Conservation (phyloP, 169 alveolate genomes). For the Eimeria sp. region DNA sequence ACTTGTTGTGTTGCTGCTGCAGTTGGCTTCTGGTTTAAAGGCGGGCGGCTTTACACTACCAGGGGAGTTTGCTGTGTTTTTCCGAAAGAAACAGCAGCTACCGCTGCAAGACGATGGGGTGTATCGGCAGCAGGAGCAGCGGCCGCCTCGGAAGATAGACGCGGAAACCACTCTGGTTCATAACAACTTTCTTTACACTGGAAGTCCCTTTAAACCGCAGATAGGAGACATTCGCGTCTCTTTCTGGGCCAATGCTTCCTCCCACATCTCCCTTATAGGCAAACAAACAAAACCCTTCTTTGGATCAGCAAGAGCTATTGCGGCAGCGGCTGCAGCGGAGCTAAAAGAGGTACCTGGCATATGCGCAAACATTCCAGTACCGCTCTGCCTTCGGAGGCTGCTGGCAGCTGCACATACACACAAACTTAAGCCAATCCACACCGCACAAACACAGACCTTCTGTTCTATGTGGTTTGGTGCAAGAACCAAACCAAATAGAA, state of each 20-base stretch:
- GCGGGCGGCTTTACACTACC: constrained; percentile 78
- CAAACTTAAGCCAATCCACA: too few species aligned
- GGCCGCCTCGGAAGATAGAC: constrained; percentile 76
- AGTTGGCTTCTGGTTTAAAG: constrained; percentile 27
- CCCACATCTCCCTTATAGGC: constrained; percentile 80
- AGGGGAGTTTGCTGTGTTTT: constrained; percentile 7
- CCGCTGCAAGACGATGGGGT: constrained; percentile 79
- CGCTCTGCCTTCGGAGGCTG: too few species aligned
- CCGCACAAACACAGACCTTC: too few species aligned
- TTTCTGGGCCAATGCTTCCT: constrained; percentile 81
- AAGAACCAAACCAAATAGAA: too few species aligned
- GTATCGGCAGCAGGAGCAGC: constrained; percentile 27
- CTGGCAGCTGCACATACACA: too few species aligned
- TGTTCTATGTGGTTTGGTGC: too few species aligned
- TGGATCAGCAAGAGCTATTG: not conserved
- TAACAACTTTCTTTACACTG: constrained; percentile 73
- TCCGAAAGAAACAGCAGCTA: constrained; percentile 70
- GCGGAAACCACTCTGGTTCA: constrained; percentile 73
- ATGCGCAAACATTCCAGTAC: too few species aligned
- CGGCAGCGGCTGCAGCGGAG: not conserved
- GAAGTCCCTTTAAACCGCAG: constrained; percentile 74
- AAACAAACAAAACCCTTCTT: constrained; percentile 38
- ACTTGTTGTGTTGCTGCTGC: not conserved
- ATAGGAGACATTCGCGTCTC: constrained; percentile 79
- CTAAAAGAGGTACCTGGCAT: not conserved